Evolutionary conservation across 2,329 filamentous ascomycete genomes (phyloP).

Genomic region (Orbilia brochopaga): DNA sequence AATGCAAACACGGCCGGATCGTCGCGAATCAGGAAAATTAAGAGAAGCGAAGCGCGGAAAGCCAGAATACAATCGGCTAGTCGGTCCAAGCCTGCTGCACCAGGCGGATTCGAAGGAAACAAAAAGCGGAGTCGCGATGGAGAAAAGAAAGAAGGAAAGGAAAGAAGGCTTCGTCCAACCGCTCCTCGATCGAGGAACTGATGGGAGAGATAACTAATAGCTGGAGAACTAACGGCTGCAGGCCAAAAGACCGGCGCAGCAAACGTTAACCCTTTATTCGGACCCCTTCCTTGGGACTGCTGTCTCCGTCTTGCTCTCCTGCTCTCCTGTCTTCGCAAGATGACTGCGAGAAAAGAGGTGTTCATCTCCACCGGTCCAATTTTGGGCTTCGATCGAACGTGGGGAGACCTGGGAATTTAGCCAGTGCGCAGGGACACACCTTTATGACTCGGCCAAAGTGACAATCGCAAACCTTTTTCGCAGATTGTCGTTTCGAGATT

Average conservation of each 20-base stretch:
- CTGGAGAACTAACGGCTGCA: constrained; percentile 25
- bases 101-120: neutral
- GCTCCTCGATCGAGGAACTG: constrained; percentile 48
- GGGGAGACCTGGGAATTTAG: constrained; percentile 49
- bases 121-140: neutral
- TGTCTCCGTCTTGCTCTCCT: neutral
- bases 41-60: constrained; percentile 24
- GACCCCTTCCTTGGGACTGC: constrained; percentile 38
- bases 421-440: constrained; percentile 19
- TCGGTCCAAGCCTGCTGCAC: constrained; percentile 13
- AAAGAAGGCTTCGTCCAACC: constrained; percentile 13
- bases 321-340: constrained; percentile 2
- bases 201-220: constrained; percentile 41
- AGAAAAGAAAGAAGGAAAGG: constrained; percentile 31
- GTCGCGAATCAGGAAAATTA: constrained; percentile 30
- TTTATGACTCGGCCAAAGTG: neutral
- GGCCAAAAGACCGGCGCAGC: constrained; percentile 29
- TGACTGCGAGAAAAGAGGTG: constrained; percentile 15
- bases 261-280: constrained; percentile 41
- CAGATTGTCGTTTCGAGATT: constrained; percentile 11
- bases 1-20: constrained; percentile 41
- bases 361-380: constrained; percentile 45
- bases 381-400: constrained; percentile 30
- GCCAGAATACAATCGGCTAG: constrained; percentile 37
- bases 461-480: constrained; percentile 8